These are phyloP conservation scores for Xylariales sp. DNA, from an alignment of 2,329 filamentous ascomycete species.

Conservation along the genomic window DNA sequence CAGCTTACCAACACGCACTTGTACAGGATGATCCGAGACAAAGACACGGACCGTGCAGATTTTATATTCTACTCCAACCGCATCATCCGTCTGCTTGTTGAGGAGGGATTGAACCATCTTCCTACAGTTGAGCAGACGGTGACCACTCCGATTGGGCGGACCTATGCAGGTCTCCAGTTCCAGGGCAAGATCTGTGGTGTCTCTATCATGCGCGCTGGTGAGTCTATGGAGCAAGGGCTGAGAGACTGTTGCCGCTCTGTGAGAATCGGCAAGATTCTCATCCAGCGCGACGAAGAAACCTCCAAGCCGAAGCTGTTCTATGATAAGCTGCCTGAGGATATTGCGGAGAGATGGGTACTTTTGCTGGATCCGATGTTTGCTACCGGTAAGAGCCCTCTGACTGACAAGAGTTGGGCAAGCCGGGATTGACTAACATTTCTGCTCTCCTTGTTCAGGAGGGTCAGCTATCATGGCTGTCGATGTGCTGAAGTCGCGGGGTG, in stretches of 20 bases:
- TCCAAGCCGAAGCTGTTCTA: constrained; percentile 90
- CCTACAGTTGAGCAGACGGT: constrained; percentile 85
- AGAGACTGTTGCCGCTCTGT: constrained; percentile 97
- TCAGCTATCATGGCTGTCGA: constrained; percentile 97
- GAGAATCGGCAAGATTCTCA: constrained; percentile 95
- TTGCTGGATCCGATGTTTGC: constrained; percentile 98
- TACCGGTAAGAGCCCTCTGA: constrained; percentile 58
- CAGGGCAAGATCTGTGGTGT: constrained; percentile 98
- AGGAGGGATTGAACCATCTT: constrained; percentile 95
- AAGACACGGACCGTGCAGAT: constrained; percentile 83
- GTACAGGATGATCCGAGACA: constrained; percentile 90
- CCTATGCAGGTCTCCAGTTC: constrained; percentile 88
- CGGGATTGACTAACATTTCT: too few species aligned
- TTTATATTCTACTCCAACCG: constrained; percentile 99
- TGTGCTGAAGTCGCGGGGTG: constrained; percentile 81
- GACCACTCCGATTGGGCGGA: constrained; percentile 82
- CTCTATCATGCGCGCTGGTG: constrained; percentile 95
- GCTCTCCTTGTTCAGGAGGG: constrained; percentile 68
- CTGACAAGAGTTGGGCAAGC: too few species aligned
- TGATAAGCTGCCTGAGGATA: constrained; percentile 93
- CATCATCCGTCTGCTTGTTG: constrained; percentile 92
- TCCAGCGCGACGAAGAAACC: constrained; percentile 95
- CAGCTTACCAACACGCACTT: too few species aligned
- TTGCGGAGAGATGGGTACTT: constrained; percentile 86
- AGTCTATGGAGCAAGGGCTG: constrained; percentile 97